phyloP scores from a whole-genome alignment of 1,284 basidiomycete genomes.

The Trametes pubescens region DNA sequence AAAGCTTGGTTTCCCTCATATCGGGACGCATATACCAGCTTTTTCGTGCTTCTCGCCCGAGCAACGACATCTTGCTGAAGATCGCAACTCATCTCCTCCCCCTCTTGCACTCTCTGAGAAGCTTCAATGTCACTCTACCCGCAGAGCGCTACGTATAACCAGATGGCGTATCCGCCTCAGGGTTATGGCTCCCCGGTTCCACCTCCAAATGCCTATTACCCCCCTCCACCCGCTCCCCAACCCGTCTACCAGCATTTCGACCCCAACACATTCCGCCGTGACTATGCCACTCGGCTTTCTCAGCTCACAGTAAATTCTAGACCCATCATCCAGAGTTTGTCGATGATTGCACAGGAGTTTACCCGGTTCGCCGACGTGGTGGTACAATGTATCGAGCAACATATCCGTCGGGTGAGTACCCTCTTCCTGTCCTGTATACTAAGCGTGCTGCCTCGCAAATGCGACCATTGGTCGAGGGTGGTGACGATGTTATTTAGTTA shows the following conservation, averaged over 20 bases:
- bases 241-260: conserved; percentile 62
- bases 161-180: conserved; percentile 49
- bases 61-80: conserved; percentile 24
- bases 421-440: conserved; percentile 18
- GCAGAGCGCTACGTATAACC: conserved; percentile 51
- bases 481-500: conserved; percentile 15
- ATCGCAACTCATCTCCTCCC: conserved; percentile 21
- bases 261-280: conserved; percentile 81
- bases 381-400: conserved; percentile 87
- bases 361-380: conserved; percentile 83
- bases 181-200: conserved; percentile 54
- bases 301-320: conserved; percentile 95
- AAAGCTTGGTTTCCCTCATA: conserved; percentile 23
- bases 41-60: conserved; percentile 19
- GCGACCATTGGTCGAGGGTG: neutral
- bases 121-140: conserved; percentile 58
- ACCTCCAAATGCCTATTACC: conserved; percentile 52
- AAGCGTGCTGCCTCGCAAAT: neutral
- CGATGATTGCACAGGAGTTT: conserved; percentile 92
- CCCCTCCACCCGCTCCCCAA: conserved; percentile 44
- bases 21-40: conserved; percentile 24
- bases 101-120: conserved; percentile 30
- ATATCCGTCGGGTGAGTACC: conserved; percentile 87
- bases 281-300: conserved; percentile 80
- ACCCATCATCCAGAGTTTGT: conserved; percentile 95